A percentile compares a stretch with the other conserved stretches of the same genome.
Evolutionary conservation across 352 stramenopile genomes (phyloP).

Genomic region (Phytophthora crassamura): DNA sequence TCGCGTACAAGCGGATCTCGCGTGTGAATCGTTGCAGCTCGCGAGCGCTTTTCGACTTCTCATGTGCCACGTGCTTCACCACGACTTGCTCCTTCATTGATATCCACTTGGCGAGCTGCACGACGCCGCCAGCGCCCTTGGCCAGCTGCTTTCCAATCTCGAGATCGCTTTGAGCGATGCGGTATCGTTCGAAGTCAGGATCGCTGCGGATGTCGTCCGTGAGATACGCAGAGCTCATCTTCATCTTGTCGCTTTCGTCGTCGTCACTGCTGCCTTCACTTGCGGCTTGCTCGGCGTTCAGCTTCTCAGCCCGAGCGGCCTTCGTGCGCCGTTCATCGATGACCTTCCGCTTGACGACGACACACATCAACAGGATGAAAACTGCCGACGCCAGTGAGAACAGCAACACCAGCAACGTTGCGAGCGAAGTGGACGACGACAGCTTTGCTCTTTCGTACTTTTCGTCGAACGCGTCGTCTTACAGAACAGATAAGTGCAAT

Average conservation of each 20-base stretch:
- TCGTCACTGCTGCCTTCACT: conserved; percentile 26
- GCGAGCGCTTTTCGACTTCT: conserved; percentile 47
- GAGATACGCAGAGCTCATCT: conserved; percentile 33
- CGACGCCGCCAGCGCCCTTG: conserved; percentile 64
- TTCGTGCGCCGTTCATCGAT: conserved; percentile 34
- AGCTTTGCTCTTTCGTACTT: conserved; percentile 25
- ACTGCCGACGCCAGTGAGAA: conserved; percentile 26
- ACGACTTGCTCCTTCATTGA: conserved; percentile 43
- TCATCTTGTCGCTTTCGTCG: conserved; percentile 35
- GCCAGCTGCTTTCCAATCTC: conserved; percentile 42
- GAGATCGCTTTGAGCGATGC: conserved; percentile 58
- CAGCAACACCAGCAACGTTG: conserved; percentile 29
- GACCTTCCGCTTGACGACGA: conserved; percentile 38
- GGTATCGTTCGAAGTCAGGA: conserved; percentile 48
- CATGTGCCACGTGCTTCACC: conserved; percentile 58
- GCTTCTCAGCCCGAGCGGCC: conserved; percentile 19
- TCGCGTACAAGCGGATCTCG: conserved; percentile 61
- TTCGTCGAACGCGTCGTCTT: conserved; percentile 28
- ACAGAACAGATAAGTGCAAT: not conserved
- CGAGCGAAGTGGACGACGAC: conserved; percentile 32
- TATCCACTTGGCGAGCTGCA: conserved; percentile 48
- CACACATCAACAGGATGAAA: conserved; percentile 28
- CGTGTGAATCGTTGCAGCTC: conserved; percentile 56
- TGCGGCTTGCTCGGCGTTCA: conserved; percentile 20
- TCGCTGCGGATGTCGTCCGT: conserved; percentile 63